Percentiles rank a stretch among this genome's conserved stretches.
These are phyloP conservation scores for Athelia sp. DNA, from an alignment of 1,284 basidiomycete genomes.

Conservation along the genomic window DNA sequence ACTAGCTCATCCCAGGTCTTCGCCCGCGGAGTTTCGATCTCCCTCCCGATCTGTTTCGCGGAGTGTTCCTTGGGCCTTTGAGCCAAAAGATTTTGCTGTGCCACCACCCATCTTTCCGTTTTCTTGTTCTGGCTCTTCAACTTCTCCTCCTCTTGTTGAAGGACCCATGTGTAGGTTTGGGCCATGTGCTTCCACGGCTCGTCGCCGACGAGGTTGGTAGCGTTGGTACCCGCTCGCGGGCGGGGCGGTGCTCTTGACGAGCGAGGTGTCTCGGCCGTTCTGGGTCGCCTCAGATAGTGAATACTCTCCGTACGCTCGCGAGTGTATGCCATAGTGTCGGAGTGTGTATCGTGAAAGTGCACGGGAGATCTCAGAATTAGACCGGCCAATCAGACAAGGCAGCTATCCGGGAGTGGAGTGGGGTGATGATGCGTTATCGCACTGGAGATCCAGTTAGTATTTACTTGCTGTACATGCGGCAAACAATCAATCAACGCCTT, in stretches of 20 bases:
- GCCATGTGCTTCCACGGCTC: slow-evolving; percentile 38
- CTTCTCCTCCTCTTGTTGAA: slow-evolving; percentile 44
- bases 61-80: slow-evolving; percentile 21
- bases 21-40: slow-evolving; percentile 24
- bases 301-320: not conserved
- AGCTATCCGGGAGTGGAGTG: not conserved
- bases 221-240: slow-evolving; percentile 13
- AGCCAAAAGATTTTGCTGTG: slow-evolving; percentile 43
- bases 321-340: not conserved
- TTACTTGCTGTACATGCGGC: not conserved
- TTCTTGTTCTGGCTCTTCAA: slow-evolving; percentile 39
- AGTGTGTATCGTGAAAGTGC: not conserved
- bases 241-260: not conserved
- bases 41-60: slow-evolving; percentile 17
- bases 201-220: not conserved
- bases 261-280: not conserved
- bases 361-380: not conserved
- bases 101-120: slow-evolving; percentile 57
- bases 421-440: too few relatives aligned
- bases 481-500: not conserved
- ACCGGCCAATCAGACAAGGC: not conserved
- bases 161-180: slow-evolving; percentile 49
- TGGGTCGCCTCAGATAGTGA: not conserved
- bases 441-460: too few relatives aligned
- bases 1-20: slow-evolving; percentile 46